Conservation (phyloP, 371 early-diverging fungal species). For the Apophysomyces variabilis region DNA sequence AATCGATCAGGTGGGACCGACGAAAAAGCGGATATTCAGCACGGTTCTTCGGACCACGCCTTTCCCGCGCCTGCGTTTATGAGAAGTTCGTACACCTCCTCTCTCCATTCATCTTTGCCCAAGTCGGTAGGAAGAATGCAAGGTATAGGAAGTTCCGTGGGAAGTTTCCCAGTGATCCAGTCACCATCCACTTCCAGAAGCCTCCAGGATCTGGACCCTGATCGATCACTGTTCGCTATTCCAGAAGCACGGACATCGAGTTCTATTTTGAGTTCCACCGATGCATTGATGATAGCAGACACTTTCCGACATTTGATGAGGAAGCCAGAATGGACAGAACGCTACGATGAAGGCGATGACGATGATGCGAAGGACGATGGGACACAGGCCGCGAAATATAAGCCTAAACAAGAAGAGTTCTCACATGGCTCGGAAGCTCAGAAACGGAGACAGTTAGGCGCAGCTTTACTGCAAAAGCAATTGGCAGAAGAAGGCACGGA, state of each 20-base stretch:
- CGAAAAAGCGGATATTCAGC: conserved; percentile 5
- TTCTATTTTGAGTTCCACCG: conserved; percentile 50
- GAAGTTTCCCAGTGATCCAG: conserved; percentile 2
- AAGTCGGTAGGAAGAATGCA: neutral
- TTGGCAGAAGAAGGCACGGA: conserved; percentile 37
- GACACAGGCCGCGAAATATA: neutral
- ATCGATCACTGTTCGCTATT: neutral
- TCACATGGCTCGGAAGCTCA: conserved; percentile 2
- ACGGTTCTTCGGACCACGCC: conserved; percentile 11
- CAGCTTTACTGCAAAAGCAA: conserved; percentile 30
- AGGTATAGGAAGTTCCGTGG: neutral
- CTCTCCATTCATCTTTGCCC: conserved; percentile 22
- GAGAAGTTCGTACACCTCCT: conserved; percentile 18
- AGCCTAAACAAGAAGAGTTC: neutral
- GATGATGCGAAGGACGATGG: conserved; percentile 16
- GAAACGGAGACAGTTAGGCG: conserved; percentile 23
- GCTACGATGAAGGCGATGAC: conserved; percentile 31
- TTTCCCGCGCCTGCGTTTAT: conserved; percentile 11
- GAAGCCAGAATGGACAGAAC: conserved; percentile 58
- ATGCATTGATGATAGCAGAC: conserved; percentile 57
- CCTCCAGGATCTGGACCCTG: neutral
- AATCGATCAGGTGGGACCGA: conserved; percentile 6
- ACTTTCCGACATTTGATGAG: conserved; percentile 57
- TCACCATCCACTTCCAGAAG: conserved; percentile 1
- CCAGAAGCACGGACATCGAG: conserved; percentile 42